Base-by-base conservation (phyloP, 2,329 filamentous ascomycete genomes). In the Stachybotrys elegans region DNA sequence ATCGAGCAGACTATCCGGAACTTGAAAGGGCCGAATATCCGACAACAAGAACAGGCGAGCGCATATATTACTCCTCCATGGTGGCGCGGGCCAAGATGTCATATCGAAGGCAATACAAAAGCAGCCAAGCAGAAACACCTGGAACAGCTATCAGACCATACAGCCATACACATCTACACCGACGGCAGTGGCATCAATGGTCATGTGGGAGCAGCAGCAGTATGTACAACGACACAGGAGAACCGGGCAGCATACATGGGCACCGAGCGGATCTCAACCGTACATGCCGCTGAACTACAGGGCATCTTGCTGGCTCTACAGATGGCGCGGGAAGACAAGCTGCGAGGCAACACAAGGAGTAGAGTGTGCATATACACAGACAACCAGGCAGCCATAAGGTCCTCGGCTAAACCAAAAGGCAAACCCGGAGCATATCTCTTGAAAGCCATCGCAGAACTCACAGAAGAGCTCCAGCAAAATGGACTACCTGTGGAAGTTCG, bases 231-330 rank as follows among this genome's bases (percentile, higher is more conserved):
- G 19, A 44, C 27, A 3, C 36, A 39, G n/a, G 29, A 13, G n/a
- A 19, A 40, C 23, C 34, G 16, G 21, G 17, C 4, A 36, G 34
- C 34, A 4, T 44, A 35, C 9, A 44, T 43, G 23, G 42, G 43
- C 25, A 34, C 23, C 14, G 37, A 25, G 17, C 11, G 20, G 2
- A 13, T 44, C 25, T 44, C 43, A 25, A 44, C 36, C 0, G 36
- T 44, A 39, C 40, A 44, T 27, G 42, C 42, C 9, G 45, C 35
- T 2, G 45, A 47, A 43, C 45, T 44, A 5, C 45, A 43, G 23
- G 38, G 42, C 12, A 40, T 47, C 12, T 34, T 36, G 32, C 19
- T 42, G 42, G 45, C 42, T 41, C 45, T 47, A 11, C 31, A 44
- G 16, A 3, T 47, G 3, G 21, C 17, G 7, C 32, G 16, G 37